Evolutionary conservation across 2,329 filamentous ascomycete species (phyloP).

Genomic region (Clarireedia monteithiana): DNA sequence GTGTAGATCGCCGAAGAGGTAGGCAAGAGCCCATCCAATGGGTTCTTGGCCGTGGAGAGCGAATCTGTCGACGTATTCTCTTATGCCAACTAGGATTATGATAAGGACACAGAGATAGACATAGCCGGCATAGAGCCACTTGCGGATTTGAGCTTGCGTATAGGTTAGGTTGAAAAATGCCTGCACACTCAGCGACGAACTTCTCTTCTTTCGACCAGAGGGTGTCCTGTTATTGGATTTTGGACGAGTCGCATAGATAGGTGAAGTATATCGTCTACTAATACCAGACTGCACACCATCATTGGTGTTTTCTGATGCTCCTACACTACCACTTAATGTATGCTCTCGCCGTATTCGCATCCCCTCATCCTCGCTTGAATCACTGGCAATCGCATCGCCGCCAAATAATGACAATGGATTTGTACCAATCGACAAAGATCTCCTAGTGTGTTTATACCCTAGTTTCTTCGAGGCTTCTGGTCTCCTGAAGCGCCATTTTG

Average conservation of each 20-base stretch:
- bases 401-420: conserved; percentile 15
- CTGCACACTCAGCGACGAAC: conserved; percentile 55
- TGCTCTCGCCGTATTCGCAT: background rate
- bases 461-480: conserved; percentile 21
- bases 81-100: conserved; percentile 63
- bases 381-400: conserved; percentile 13
- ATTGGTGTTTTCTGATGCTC: too few relatives aligned
- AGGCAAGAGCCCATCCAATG: conserved; percentile 86
- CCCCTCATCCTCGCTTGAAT: conserved; percentile 21
- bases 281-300: conserved; percentile 4
- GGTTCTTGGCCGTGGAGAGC: conserved; percentile 71
- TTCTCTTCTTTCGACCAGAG: conserved; percentile 57
- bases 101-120: conserved; percentile 61
- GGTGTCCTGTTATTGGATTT: conserved; percentile 40
- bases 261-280: conserved; percentile 43
- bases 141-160: conserved; percentile 65
- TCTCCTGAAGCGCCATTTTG: conserved; percentile 79
- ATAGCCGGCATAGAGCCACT: conserved; percentile 77
- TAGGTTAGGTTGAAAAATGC: conserved; percentile 76
- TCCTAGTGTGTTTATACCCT: background rate
- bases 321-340: background rate
- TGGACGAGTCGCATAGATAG: conserved; percentile 32
- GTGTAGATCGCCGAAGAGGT: conserved; percentile 73
- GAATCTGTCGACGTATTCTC: conserved; percentile 56
- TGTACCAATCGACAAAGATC: conserved; percentile 12